Evolutionary conservation across 1,284 basidiomycete species (phyloP).

Genomic region (Gomphus bonarii): DNA sequence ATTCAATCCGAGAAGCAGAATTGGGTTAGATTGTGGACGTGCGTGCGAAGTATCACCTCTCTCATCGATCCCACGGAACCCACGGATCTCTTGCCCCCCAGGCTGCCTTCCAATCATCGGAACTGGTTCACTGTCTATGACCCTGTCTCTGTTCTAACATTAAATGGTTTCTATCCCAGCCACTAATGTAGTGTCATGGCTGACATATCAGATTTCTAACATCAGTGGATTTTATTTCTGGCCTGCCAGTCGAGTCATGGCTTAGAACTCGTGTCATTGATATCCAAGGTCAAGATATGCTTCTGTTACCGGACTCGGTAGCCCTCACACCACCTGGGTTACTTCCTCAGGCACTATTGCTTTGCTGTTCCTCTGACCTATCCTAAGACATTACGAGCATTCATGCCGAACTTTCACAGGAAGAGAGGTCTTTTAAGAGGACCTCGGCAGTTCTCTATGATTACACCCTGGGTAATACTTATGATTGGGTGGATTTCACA

Average conservation of each 20-base stretch:
- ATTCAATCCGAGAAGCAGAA: neutral
- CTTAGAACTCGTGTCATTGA: neutral
- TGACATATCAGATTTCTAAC: neutral
- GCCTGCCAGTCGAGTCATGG: neutral
- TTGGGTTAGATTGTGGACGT: neutral
- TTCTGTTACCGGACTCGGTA: neutral
- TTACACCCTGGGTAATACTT: neutral
- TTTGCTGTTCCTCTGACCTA: neutral
- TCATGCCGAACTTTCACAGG: neutral
- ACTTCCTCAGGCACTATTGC: neutral
- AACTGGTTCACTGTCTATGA: neutral
- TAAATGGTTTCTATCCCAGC: neutral
- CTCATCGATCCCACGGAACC: slow-evolving; percentile 5
- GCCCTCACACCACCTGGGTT: neutral
- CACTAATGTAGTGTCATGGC: neutral
- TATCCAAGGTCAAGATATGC: neutral
- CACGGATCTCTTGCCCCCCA: neutral
- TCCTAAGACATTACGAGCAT: neutral
- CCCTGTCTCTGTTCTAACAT: neutral
- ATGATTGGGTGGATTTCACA: neutral
- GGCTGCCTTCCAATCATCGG: slow-evolving; percentile 4
- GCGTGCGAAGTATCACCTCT: neutral
- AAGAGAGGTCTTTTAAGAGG: neutral
- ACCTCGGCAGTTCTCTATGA: neutral
- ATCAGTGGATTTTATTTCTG: neutral